Evolutionary conservation across 75 land plant species (phyloP), one percentile per base, ranked within the genome.

Genomic region (Larix kaempferi): DNA sequence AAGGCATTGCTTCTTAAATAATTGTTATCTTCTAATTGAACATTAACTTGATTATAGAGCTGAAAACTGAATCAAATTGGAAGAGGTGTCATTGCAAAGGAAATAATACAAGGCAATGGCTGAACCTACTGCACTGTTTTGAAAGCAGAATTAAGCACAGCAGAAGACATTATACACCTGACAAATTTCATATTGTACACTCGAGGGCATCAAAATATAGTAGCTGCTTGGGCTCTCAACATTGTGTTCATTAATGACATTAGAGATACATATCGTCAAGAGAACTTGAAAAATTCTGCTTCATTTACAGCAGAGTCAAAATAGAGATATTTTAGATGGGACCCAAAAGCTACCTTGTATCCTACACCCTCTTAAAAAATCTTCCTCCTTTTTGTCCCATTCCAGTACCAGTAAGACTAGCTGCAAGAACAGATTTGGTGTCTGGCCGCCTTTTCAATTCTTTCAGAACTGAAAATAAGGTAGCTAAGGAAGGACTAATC

Each of bases 381-480:
- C 78, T 85, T 26, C 88, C 89, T 52, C 95, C 98, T 80, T 88
- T 91, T 77, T 91, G 84, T 44, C 98, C 90, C 23, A 96, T 76
- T 55, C 91, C 91, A n/a, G 95, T 92, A 26, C 85, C 91, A 6
- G 62, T 83, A 57, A 96, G 87, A 56, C 86, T 82, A 23, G 82
- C 78, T 37, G 81, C 76, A 21, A 96, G 89, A 41, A 92, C 76
- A 57, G 91, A 89, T 76, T 79, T 90, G 61, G 95, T 77, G 86
- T 94, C 98, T 22, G 95, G 95, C 8, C 91, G 78, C 98, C 99
- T 94, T 57, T 89, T 90, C 39, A 94, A 89, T 82, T 94, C 99
- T 78, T 94, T 94, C 27, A 94, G 87, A 15, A 79, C 79, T 73
- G 87, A 82, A 78, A 96, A 89, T 58, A 89, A 73, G 29, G 74